Evolutionary conservation across 352 stramenopile genomes (phyloP).

Genomic region (Phytophthora rubi): DNA sequence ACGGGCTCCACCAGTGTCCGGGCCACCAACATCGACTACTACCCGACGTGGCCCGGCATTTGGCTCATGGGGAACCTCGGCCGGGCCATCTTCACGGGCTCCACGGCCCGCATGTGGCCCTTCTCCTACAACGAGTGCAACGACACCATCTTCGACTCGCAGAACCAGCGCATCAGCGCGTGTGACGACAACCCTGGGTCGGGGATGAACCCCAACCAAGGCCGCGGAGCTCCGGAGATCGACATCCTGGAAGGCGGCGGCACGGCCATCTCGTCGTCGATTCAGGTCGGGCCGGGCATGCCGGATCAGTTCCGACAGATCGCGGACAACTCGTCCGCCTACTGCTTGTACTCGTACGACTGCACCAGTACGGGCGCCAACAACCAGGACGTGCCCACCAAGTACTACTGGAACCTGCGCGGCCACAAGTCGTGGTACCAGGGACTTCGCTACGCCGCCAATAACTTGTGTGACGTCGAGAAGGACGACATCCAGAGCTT

Average conservation of each 20-base stretch:
- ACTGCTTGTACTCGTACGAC: constrained; percentile 46
- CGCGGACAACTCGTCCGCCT: constrained; percentile 20
- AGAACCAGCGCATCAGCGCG: constrained; percentile 82
- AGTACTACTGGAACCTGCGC: constrained; percentile 41
- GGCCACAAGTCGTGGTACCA: constrained; percentile 69
- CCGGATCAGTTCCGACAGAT: constrained; percentile 47
- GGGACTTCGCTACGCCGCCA: constrained; percentile 56
- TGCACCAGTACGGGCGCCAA: constrained; percentile 53
- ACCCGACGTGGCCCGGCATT: constrained; percentile 93
- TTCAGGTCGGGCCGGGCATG: constrained; percentile 88
- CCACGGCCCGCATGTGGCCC: constrained; percentile 95
- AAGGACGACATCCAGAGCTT: constrained; percentile 43
- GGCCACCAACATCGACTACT: constrained; percentile 40
- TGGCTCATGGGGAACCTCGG: constrained; percentile 97
- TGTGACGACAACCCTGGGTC: constrained; percentile 93
- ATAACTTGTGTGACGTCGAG: constrained; percentile 49
- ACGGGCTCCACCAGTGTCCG: constrained; percentile 27
- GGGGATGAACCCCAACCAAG: constrained; percentile 89
- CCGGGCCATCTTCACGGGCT: constrained; percentile 95
- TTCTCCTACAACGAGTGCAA: constrained; percentile 96
- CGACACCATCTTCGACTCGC: constrained; percentile 56
- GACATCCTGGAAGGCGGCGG: constrained; percentile 94
- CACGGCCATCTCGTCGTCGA: constrained; percentile 86
- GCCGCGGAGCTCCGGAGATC: constrained; percentile 95
- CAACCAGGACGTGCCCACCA: constrained; percentile 39